These are phyloP conservation scores for Casuarina glauca DNA, from an alignment of 306 rosid genomes.

Conservation along the genomic window DNA sequence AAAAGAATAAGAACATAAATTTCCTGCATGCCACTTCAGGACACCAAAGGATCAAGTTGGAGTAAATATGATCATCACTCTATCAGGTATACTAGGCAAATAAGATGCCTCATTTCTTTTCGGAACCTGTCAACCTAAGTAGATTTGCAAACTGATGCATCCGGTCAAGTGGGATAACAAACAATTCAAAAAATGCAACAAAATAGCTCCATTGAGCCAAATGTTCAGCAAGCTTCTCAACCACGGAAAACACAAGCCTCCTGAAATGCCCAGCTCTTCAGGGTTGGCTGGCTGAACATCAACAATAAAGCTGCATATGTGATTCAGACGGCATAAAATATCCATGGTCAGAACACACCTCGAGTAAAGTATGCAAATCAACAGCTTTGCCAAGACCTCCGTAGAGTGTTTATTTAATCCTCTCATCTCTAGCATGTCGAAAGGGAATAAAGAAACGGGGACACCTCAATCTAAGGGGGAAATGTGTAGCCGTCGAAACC, in stretches of 20 bases:
- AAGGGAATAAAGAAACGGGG: slow-evolving; percentile 83
- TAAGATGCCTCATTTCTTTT: slow-evolving; percentile 70
- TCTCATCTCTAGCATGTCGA: slow-evolving; percentile 97
- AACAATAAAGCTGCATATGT: slow-evolving; percentile 10
- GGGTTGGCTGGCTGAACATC: slow-evolving; percentile 60
- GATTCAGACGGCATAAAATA: slow-evolving; percentile 2
- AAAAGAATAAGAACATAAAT: not conserved
- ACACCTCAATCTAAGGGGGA: slow-evolving; percentile 86
- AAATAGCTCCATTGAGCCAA: slow-evolving; percentile 91
- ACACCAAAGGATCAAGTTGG: not conserved
- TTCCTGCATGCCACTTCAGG: not conserved
- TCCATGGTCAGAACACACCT: slow-evolving; percentile 44
- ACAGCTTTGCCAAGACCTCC: slow-evolving; percentile 84
- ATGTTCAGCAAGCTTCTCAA: slow-evolving; percentile 92
- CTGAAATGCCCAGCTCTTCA: slow-evolving; percentile 93
- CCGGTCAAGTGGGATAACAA: slow-evolving; percentile 75
- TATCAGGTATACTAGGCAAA: slow-evolving; percentile 59
- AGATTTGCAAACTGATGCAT: slow-evolving; percentile 64
- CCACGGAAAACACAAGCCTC: slow-evolving; percentile 92
- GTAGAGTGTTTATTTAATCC: slow-evolving; percentile 79
- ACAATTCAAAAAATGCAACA: slow-evolving; percentile 76
- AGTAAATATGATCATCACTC: not conserved
- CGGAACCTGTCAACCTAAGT: slow-evolving; percentile 68
- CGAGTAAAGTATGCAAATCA: slow-evolving; percentile 73
- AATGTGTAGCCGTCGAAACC: slow-evolving; percentile 84